Evolutionary conservation across 2,329 filamentous ascomycete genomes (phyloP).

Genomic region (Botrytis porri): DNA sequence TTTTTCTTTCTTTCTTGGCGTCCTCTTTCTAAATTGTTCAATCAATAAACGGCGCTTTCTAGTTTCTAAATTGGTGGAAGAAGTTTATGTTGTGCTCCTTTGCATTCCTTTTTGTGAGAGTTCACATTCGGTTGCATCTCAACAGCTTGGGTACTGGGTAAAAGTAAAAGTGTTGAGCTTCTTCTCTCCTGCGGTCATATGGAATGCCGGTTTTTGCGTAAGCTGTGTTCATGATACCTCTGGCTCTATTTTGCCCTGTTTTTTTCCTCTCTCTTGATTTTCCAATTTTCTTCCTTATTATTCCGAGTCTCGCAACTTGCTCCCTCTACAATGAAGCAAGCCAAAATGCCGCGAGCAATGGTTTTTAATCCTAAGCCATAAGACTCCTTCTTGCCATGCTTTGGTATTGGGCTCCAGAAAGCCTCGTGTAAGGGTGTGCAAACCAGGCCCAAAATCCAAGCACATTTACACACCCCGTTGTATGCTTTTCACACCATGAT

Average conservation of each 20-base stretch:
- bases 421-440: neutral
- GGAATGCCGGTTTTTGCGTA: neutral
- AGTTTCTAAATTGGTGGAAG: neutral
- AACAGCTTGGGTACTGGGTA: too few species aligned
- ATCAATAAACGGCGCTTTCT: neutral
- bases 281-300: neutral
- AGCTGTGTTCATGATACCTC: neutral
- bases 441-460: neutral
- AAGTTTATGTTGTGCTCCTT: neutral
- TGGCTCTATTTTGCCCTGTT: neutral
- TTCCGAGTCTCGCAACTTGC: neutral
- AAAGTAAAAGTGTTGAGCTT: neutral
- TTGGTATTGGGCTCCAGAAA: neutral
- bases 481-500: neutral
- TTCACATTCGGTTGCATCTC: neutral
- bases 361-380: neutral
- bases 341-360: neutral
- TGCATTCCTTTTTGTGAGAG: neutral
- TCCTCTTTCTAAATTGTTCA: neutral
- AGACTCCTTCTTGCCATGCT: neutral
- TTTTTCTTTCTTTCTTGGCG: neutral
- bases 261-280: neutral
- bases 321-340: neutral
- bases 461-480: too few species aligned
- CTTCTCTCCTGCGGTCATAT: neutral